Conservation (phyloP, 768 basidiomycete species). For the Phanerochaete sordida region DNA sequence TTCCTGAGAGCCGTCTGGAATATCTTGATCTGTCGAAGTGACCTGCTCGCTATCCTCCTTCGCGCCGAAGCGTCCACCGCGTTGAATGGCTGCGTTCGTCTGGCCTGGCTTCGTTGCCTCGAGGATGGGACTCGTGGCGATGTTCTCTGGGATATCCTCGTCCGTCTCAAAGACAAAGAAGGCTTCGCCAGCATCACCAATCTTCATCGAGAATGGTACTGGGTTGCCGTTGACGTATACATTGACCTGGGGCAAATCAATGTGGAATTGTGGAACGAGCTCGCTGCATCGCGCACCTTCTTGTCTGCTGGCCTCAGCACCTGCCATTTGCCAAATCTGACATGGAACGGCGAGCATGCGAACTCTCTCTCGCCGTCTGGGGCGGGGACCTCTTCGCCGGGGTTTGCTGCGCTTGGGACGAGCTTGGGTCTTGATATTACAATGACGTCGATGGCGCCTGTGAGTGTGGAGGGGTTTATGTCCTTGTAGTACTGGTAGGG, state of each 20-base stretch:
- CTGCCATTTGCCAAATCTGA: conserved; percentile 96
- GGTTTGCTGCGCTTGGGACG: conserved; percentile 9
- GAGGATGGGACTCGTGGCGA: conserved; percentile 91
- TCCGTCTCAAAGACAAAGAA: conserved; percentile 99
- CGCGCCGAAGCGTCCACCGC: conserved; percentile 39
- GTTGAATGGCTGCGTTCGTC: conserved; percentile 22
- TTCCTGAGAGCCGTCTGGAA: conserved; percentile 35
- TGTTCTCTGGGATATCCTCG: conserved; percentile 87
- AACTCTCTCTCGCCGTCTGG: conserved; percentile 63
- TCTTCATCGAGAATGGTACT: conserved; percentile 96
- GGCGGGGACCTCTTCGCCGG: conserved; percentile 22
- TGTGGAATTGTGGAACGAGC: conserved; percentile 2
- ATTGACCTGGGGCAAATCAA: conserved; percentile 57
- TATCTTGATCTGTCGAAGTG: conserved; percentile 3
- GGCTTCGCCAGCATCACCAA: conserved; percentile 97
- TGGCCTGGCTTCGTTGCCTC: conserved; percentile 49
- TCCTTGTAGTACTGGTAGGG: conserved; percentile 91
- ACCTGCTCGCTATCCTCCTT: conserved; percentile 29
- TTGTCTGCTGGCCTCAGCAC: conserved; percentile 93
- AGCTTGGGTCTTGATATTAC: conserved; percentile 70
- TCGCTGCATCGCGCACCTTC: conserved; percentile 48
- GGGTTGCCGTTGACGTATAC: conserved; percentile 82
- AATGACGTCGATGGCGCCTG: conserved; percentile 98
- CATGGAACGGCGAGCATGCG: conserved; percentile 94
- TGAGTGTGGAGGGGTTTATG: conserved; percentile 93